Evolutionary conservation across 2,329 filamentous ascomycete species (phyloP).

Genomic region (Penicillium aurantiogriseum): DNA sequence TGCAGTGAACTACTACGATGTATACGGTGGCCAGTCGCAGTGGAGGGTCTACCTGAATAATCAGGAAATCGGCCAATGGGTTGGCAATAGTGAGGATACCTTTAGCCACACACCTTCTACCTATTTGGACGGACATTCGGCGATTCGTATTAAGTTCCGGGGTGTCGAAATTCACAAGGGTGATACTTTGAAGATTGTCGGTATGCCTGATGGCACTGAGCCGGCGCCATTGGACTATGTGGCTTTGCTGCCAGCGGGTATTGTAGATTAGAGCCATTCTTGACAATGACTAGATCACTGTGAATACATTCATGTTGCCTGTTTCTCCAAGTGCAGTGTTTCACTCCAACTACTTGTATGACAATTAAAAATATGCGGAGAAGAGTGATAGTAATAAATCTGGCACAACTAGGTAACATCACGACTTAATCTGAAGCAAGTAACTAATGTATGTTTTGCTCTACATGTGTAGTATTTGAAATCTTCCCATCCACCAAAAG

Average conservation of each 20-base stretch:
- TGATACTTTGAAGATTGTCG: constrained; percentile 55
- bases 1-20: constrained; percentile 66
- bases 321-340: neutral
- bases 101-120: constrained; percentile 59
- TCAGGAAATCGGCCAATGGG: constrained; percentile 56
- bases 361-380: neutral
- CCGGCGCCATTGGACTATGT: constrained; percentile 67
- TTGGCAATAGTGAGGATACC: constrained; percentile 58
- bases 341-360: neutral
- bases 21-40: constrained; percentile 56
- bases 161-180: constrained; percentile 52
- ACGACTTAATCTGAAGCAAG: neutral
- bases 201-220: constrained; percentile 60
- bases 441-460: neutral
- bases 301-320: neutral
- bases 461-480: neutral
- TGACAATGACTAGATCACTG: neutral
- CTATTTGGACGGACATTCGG: constrained; percentile 65
- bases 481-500: constrained; percentile 33
- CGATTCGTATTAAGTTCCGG: constrained; percentile 60
- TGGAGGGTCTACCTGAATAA: constrained; percentile 58
- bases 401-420: neutral
- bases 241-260: constrained; percentile 57
- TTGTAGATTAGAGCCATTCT: constrained; percentile 50
- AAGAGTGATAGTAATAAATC: neutral